A percentile compares a stretch with the other conserved stretches of the same genome.
Evolutionary conservation across 495 filamentous ascomycete species (phyloP).

Genomic region (Tuber umbilicatum): DNA sequence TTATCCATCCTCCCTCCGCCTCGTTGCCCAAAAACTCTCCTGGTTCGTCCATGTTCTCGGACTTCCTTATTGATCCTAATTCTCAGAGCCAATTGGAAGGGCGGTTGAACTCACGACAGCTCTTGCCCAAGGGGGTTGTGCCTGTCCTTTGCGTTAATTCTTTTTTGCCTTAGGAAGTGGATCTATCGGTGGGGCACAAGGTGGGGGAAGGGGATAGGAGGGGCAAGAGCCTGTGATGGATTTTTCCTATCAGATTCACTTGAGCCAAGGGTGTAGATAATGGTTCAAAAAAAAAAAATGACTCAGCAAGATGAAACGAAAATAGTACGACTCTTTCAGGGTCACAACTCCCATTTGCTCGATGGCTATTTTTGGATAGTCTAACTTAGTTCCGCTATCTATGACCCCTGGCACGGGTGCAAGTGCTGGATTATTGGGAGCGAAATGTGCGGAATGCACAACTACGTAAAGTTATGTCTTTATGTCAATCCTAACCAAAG

Average conservation of each 20-base stretch:
- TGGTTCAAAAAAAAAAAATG: not conserved
- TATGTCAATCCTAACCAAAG: not conserved
- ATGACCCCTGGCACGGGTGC: not conserved
- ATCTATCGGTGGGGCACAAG: not conserved
- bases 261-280: not conserved
- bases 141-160: not conserved
- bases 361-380: not conserved
- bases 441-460: not conserved
- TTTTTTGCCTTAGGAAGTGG: too few species aligned
- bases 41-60: not conserved
- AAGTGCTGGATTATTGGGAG: not conserved
- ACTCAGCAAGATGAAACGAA: not conserved
- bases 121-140: not conserved
- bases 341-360: not conserved
- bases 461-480: not conserved
- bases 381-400: not conserved
- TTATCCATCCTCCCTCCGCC: conserved; percentile 53
- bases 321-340: not conserved
- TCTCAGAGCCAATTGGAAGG: not conserved
- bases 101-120: not conserved
- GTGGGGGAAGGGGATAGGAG: not conserved
- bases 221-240: not conserved
- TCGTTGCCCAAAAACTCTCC: conserved; percentile 13
- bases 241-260: not conserved
- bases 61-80: not conserved